Percentiles rank a stretch among this genome's conserved stretches.
phyloP scores from a whole-genome alignment of 2,329 filamentous ascomycete genomes.

The Davidsoniella neocaledoniae region DNA sequence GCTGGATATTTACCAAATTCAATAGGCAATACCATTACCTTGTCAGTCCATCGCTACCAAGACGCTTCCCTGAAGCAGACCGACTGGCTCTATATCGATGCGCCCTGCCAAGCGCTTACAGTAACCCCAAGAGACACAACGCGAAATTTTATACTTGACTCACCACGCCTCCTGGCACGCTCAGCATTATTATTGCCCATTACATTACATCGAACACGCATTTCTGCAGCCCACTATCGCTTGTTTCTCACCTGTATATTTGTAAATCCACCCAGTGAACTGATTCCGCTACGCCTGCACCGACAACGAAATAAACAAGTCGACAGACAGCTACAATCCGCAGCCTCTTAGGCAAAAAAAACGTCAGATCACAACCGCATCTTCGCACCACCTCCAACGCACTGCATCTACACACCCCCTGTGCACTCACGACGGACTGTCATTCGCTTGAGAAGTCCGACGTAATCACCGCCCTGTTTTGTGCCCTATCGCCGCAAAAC shows the following conservation, averaged over 20 bases:
- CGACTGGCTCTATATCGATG: background rate
- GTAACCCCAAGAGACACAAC: slow-evolving; percentile 8
- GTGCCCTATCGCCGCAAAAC: background rate
- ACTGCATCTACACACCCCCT: slow-evolving; percentile 3
- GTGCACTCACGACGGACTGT: slow-evolving; percentile 4
- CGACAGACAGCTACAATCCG: background rate
- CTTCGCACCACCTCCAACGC: background rate
- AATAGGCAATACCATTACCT: background rate
- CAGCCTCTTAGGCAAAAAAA: background rate
- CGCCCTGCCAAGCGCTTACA: slow-evolving; percentile 12
- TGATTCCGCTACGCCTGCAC: background rate
- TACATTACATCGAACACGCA: background rate
- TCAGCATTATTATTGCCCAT: background rate
- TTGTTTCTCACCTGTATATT: background rate
- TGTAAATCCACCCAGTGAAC: background rate
- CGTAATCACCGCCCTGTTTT: slow-evolving; percentile 5
- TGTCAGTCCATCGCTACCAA: background rate
- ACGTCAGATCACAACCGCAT: background rate
- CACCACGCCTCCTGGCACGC: background rate
- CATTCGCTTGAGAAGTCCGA: slow-evolving; percentile 6
- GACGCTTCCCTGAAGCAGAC: background rate
- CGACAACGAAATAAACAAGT: background rate
- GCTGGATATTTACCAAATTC: background rate
- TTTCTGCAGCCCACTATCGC: background rate
- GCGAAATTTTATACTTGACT: background rate